A percentile compares a stretch with the other conserved stretches of the same genome.
phyloP scores from a whole-genome alignment of 345 rosid species.

The Gossypioides kirkii region DNA sequence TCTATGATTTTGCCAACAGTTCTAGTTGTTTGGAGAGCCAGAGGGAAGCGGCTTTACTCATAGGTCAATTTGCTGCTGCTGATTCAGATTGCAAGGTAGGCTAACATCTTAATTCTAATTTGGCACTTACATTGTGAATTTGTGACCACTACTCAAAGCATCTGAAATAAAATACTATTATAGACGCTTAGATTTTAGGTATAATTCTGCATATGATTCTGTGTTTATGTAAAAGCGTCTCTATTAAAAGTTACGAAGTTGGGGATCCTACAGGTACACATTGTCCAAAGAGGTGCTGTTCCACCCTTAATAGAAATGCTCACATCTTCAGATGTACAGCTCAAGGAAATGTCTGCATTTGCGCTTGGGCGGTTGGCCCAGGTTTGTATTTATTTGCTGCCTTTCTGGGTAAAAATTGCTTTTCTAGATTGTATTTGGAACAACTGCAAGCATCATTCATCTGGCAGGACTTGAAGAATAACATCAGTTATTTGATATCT shows the following conservation, averaged over 20 bases:
- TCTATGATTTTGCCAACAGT: slow-evolving; percentile 29
- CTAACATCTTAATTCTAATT: slow-evolving; percentile 5
- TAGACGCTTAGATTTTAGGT: not conserved
- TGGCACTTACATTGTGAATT: not conserved
- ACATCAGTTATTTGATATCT: not conserved
- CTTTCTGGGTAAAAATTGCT: not conserved
- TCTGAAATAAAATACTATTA: not conserved
- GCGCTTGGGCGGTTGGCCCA: slow-evolving; percentile 83
- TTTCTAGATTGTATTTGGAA: not conserved
- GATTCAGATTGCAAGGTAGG: slow-evolving; percentile 78
- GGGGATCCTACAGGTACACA: slow-evolving; percentile 54
- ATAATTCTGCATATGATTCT: not conserved
- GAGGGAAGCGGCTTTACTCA: slow-evolving; percentile 70
- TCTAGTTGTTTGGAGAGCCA: slow-evolving; percentile 64
- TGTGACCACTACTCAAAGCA: not conserved
- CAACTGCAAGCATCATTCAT: not conserved
- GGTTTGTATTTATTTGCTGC: slow-evolving; percentile 30
- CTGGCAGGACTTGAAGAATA: not conserved
- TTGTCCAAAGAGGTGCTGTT: slow-evolving; percentile 74
- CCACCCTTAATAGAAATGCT: slow-evolving; percentile 71
- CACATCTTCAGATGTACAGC: slow-evolving; percentile 51
- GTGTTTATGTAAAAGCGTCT: not conserved
- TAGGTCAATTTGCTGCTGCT: slow-evolving; percentile 80
- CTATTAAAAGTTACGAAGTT: slow-evolving; percentile 1
- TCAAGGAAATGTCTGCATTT: slow-evolving; percentile 74